phyloP scores from a whole-genome alignment of 2,329 filamentous ascomycete species.

The Ceratocystis cacaofunesta region DNA sequence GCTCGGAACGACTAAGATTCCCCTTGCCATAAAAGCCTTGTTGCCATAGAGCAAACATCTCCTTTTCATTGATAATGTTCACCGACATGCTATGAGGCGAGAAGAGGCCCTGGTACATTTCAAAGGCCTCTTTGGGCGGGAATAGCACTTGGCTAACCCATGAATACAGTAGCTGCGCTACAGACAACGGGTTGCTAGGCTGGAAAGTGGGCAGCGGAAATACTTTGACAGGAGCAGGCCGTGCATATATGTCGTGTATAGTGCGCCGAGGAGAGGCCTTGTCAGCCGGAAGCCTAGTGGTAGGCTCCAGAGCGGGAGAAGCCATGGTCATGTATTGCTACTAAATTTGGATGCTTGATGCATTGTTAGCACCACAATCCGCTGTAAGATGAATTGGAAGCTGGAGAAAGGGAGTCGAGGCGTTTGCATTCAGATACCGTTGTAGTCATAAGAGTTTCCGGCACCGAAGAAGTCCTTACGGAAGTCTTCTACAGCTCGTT shows the following conservation, averaged over 20 bases:
- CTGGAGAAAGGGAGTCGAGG: constrained; percentile 6
- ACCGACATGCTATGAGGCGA: constrained; percentile 70
- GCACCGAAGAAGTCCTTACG: constrained; percentile 17
- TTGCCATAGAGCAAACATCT: constrained; percentile 77
- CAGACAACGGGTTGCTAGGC: constrained; percentile 79
- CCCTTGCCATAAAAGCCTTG: constrained; percentile 97
- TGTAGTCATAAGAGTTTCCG: constrained; percentile 58
- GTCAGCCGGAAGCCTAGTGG: not conserved
- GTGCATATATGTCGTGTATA: constrained; percentile 61
- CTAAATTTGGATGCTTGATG: constrained; percentile 7
- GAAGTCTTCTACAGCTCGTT: constrained; percentile 17
- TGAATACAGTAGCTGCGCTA: constrained; percentile 63
- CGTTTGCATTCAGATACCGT: constrained; percentile 67
- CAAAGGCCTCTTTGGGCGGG: constrained; percentile 46
- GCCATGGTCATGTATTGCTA: constrained; percentile 7
- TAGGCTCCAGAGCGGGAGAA: not conserved
- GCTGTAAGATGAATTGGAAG: not conserved
- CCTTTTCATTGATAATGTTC: constrained; percentile 61
- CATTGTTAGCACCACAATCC: not conserved
- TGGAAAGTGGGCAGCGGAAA: constrained; percentile 79
- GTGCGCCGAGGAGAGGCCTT: constrained; percentile 24
- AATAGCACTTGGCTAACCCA: constrained; percentile 62
- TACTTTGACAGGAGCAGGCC: constrained; percentile 64
- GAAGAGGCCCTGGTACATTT: constrained; percentile 60
- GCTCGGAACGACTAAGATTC: constrained; percentile 81